Percentiles rank a stretch among this genome's conserved stretches.
phyloP scores from a whole-genome alignment of 2,329 filamentous ascomycete genomes.

The Monosporascus sp. region DNA sequence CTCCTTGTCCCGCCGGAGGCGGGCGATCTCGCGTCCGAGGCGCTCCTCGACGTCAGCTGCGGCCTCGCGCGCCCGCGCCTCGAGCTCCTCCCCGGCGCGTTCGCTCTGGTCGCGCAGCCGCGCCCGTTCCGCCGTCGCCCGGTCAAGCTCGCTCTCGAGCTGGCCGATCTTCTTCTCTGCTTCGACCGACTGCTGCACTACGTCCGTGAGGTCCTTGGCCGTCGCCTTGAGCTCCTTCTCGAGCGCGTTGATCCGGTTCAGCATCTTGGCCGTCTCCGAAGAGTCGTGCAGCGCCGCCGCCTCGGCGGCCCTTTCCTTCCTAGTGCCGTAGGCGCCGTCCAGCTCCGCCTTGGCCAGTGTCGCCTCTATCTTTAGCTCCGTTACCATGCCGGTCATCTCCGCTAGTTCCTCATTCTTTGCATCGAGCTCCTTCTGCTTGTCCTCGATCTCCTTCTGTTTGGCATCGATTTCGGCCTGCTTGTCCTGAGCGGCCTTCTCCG shows the following conservation, averaged over 20 bases:
- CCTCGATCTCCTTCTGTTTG: conserved; percentile 35
- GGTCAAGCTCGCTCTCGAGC: conserved; percentile 26
- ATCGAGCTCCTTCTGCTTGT: conserved; percentile 28
- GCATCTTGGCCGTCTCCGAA: conserved; percentile 27
- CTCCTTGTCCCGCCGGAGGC: conserved; percentile 25
- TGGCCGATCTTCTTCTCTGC: conserved; percentile 28
- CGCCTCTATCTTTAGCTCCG: conserved; percentile 57
- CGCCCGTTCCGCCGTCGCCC: conserved; percentile 19
- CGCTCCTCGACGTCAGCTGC: conserved; percentile 18
- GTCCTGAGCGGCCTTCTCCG: conserved; percentile 22
- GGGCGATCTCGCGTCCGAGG: conserved; percentile 18
- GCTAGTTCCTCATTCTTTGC: conserved; percentile 27
- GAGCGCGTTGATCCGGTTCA: conserved; percentile 41
- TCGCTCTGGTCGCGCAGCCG: conserved; percentile 19
- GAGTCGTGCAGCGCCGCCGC: conserved; percentile 48
- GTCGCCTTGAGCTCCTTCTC: conserved; percentile 63
- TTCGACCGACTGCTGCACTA: conserved; percentile 28
- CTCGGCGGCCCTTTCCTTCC: conserved; percentile 53
- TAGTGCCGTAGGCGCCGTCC: conserved; percentile 55
- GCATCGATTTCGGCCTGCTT: conserved; percentile 20
- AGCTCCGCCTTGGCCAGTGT: conserved; percentile 57
- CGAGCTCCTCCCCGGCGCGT: conserved; percentile 18
- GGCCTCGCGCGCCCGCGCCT: conserved; percentile 19
- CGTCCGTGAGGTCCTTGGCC: conserved; percentile 24
- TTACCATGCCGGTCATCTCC: conserved; percentile 42